Conservation (phyloP, 768 basidiomycete genomes). For the Psilocybe cubensis region DNA sequence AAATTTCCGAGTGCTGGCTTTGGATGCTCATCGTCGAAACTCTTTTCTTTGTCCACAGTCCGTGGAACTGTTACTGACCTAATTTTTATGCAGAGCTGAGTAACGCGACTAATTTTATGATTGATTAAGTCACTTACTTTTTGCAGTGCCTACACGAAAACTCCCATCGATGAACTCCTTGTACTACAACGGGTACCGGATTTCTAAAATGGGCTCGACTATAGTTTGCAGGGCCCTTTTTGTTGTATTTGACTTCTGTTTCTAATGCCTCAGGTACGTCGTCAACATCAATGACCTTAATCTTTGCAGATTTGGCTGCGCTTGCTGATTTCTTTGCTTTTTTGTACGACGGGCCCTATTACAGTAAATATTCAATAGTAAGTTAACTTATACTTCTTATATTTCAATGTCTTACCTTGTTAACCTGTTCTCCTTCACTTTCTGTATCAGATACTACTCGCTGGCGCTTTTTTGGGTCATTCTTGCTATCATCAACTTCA, state of each 20-base stretch:
- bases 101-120: background rate
- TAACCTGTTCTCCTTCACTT: background rate
- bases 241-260: background rate
- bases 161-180: background rate
- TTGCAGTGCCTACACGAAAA: background rate
- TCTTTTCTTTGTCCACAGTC: background rate
- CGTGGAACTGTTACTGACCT: background rate
- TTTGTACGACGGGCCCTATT: too few relatives aligned
- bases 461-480: background rate
- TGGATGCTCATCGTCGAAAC: slow-evolving; percentile 22
- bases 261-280: background rate
- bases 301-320: background rate
- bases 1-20: slow-evolving; percentile 30
- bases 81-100: background rate
- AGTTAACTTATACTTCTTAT: too few relatives aligned
- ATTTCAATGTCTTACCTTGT: background rate
- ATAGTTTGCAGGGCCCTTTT: background rate
- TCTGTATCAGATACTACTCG: background rate
- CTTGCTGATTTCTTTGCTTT: background rate
- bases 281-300: background rate
- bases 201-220: background rate
- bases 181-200: background rate
- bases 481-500: background rate
- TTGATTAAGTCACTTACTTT: slow-evolving; percentile 1
- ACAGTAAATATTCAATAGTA: too few relatives aligned